Base-by-base conservation (phyloP, 2,329 filamentous ascomycete genomes). In the Triangularia setosa region DNA sequence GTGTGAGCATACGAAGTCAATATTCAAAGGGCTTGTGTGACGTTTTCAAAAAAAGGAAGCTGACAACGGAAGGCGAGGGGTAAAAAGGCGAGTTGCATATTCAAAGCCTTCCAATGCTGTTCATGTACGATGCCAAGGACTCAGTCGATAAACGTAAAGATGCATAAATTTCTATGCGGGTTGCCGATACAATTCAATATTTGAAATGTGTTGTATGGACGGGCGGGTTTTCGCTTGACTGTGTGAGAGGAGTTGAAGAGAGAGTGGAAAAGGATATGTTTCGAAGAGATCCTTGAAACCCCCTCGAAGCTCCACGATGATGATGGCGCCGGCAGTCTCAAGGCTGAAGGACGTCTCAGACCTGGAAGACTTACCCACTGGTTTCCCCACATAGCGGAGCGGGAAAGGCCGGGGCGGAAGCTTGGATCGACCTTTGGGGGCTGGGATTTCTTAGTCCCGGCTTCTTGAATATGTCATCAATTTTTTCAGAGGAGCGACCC, bases 261-360 rank as follows among this genome's bases (percentile, higher is more conserved):
- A 18, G 40, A 21, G 40, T 48, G 40, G 40, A 48, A 48, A 48
- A 48, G 40, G 40, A n/a, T 48, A 48, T 48, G 40, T 48, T 48
- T 48, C 40, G 8, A 48, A 9, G 40, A 48, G 5, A 48, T 48
- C 40, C 40, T 48, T 48, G 40, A 48, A 21, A 11, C 5, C 40
- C 40, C 40, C 40, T 48, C 21, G 40, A 48, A 48, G 40, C 40
- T 48, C 40, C 40, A 48, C 40, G 40, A 48, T 6, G 40, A 48
- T 48, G 35, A 44, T 60, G 27, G 58, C 35, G 40, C 48, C 30
- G 24, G 24, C 18, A 58, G 55, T 25, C 40, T 60, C 57, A 44
- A 59, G 57, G 57, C 57, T 58, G 55, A 58, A 23, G 55, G 55
- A 60, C 58, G 35, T 60, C 58, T 60, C 58, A 60, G 58, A 27